A percentile compares a stretch with the other conserved stretches of the same genome.
phyloP scores from a whole-genome alignment of 768 basidiomycete genomes.

The Arthromyces matolae region DNA sequence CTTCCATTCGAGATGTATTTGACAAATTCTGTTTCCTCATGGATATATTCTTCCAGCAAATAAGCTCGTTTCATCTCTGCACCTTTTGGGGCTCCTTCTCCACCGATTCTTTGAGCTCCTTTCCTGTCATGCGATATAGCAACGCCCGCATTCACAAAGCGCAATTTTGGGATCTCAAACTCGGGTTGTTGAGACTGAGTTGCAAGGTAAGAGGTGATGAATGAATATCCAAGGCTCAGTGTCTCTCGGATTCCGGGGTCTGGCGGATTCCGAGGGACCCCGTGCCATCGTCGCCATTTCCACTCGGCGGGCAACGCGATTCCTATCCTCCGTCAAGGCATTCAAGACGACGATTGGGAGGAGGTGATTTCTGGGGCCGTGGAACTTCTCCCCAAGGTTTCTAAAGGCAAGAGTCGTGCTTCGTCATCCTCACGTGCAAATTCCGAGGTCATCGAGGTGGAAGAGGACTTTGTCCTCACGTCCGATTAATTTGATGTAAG shows the following conservation, averaged over 20 bases:
- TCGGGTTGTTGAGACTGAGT: background rate
- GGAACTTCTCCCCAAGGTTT: background rate
- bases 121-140: background rate
- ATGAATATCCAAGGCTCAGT: background rate
- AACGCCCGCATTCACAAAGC: background rate
- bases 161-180: background rate
- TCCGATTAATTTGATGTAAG: no score
- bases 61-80: background rate
- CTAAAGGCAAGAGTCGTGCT: background rate
- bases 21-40: conserved; percentile 5
- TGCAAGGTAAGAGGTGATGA: background rate
- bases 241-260: no score
- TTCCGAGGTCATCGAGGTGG: background rate
- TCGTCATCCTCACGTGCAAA: background rate
- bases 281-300: no score
- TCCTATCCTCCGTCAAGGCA: background rate
- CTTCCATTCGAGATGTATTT: conserved; percentile 19
- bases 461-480: background rate
- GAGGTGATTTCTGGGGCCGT: background rate
- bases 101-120: background rate
- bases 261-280: no score
- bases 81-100: background rate
- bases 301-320: background rate
- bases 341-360: background rate
- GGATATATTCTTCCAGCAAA: conserved; percentile 13